Base-by-base conservation (phyloP, 768 basidiomycete species). In the Russula lepida region DNA sequence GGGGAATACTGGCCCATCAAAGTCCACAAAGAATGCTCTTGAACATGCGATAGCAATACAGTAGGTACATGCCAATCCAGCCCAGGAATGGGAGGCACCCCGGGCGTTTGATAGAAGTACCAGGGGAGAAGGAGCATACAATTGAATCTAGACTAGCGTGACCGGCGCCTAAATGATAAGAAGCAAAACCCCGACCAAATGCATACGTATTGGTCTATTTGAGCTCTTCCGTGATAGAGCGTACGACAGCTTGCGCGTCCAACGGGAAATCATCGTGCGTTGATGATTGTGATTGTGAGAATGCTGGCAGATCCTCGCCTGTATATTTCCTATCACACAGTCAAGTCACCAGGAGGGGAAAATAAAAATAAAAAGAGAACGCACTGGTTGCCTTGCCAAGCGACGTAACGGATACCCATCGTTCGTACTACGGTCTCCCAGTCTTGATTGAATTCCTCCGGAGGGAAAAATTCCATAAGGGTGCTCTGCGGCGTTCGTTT, bases 381-480 rank as follows among this genome's bases (percentile, higher is more conserved):
- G 25, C 23, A 66, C 66, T 53, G 49, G 4, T 58, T 51, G 27
- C 58, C 60, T 44, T 59, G 66, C 56, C 55, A 66, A 2, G 64
- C 66, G n/a, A 65, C 11, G 47, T 66, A 65, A 17, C 30, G 51
- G 21, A 61, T 50, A 30, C 64, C 66, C 59, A 65, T 66, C 13
- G 63, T 61, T 1, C 44, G 59, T 17, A 65, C 44, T 17, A 66
- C 54, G 12, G 52, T 52, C 41, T 58, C 64, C 54, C 66, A 66
- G n/a, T 65, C 57, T 28, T 51, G 57, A 8, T 53, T 56, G 11
- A 65, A 66, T 27, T 47, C 39, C 21, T 32, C 15, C 7, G 52
- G n/a, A 9, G 66, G 59, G 59, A 66, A 66, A 44, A 66, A 28
- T 51, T 66, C 66, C 44, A 66, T 56, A 19, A 66, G 25, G n/a